Percentiles rank a stretch among this genome's conserved stretches.
Conservation (phyloP, 2,329 filamentous ascomycete genomes). For the Graphium sp. region DNA sequence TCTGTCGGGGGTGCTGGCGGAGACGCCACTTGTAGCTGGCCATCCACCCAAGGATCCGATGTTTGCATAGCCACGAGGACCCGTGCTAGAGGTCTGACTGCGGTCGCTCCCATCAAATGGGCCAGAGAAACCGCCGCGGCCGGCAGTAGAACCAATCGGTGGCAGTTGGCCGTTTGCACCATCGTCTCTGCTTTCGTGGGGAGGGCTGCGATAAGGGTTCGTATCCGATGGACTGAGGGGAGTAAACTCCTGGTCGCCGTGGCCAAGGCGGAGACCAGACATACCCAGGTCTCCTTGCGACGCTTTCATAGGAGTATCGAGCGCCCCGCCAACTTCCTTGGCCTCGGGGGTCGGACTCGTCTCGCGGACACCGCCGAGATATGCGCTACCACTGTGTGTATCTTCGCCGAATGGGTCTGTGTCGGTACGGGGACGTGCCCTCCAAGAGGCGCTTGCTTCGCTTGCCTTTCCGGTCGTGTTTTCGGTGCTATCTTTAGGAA, state of each 20-base stretch:
- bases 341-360: constrained; percentile 27
- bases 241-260: constrained; percentile 35
- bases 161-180: constrained; percentile 16
- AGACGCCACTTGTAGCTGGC: constrained; percentile 36
- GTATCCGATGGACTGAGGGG: constrained; percentile 85
- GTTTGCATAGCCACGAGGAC: constrained; percentile 54
- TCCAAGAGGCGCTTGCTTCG: constrained; percentile 34
- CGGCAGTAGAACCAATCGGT: not conserved
- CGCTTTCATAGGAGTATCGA: constrained; percentile 32
- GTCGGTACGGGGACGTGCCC: constrained; percentile 47
- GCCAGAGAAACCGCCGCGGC: constrained; percentile 14
- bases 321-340: constrained; percentile 5
- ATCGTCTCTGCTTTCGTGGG: constrained; percentile 55
- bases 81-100: constrained; percentile 82
- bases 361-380: constrained; percentile 61
- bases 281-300: constrained; percentile 44
- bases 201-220: constrained; percentile 88
- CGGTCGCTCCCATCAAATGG: constrained; percentile 63
- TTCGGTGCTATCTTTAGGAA: constrained; percentile 62
- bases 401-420: constrained; percentile 65
- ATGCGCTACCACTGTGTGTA: constrained; percentile 48
- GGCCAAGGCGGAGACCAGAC: constrained; percentile 38
- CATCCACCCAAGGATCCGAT: constrained; percentile 47
- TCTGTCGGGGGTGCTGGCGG: constrained; percentile 51
- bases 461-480: constrained; percentile 33